Conservation (phyloP, 768 basidiomycete genomes). For the Tremella mesenterica region DNA sequence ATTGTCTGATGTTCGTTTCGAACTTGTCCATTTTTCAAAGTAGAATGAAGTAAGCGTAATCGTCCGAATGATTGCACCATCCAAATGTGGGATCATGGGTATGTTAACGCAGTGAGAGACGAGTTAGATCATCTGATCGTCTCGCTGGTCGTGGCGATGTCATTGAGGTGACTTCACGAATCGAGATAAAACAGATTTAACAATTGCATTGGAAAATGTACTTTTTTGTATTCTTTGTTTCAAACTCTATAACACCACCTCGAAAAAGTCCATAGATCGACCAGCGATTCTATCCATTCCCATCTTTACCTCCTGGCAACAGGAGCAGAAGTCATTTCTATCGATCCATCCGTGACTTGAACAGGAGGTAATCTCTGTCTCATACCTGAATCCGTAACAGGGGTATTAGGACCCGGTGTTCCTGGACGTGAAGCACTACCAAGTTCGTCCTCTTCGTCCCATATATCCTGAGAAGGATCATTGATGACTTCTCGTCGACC, state of each 20-base stretch:
- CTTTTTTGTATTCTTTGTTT: no score
- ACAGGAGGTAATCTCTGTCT: not conserved
- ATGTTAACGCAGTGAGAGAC: not conserved
- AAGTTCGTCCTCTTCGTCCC: slow-evolving; percentile 39
- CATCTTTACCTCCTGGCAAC: not conserved
- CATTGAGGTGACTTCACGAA: not conserved
- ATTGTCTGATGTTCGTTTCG: not conserved
- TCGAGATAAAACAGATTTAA: no score
- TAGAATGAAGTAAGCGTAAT: not conserved
- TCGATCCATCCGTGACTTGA: not conserved
- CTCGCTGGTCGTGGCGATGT: not conserved
- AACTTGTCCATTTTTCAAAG: no score
- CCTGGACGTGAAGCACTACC: not conserved
- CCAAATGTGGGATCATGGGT: not conserved
- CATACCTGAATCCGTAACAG: not conserved
- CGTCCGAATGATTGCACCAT: not conserved
- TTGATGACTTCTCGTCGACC: slow-evolving; percentile 52
- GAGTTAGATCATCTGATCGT: not conserved
- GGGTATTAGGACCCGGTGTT: not conserved
- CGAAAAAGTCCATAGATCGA: no score
- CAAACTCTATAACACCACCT: no score
- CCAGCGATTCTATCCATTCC: no score
- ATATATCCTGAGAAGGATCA: slow-evolving; percentile 39
- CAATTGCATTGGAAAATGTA: no score
- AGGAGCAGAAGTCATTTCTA: not conserved